These are phyloP conservation scores for Craterostigma plantagineum DNA, from an alignment of 257 asterid species.

Conservation along the genomic window DNA sequence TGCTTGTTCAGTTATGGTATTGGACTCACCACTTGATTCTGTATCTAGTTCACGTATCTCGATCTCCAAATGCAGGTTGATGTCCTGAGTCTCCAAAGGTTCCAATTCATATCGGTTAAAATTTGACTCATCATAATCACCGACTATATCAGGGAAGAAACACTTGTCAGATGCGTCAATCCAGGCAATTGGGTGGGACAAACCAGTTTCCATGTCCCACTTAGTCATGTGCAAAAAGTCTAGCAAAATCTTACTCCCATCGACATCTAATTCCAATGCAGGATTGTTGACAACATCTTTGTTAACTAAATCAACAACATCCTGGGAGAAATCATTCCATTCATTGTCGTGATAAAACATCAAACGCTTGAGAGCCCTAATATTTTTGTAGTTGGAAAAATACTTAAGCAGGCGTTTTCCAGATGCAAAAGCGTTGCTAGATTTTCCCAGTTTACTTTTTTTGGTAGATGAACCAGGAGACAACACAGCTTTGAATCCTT, in stretches of 20 bases:
- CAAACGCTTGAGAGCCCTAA: constrained; percentile 47
- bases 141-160: constrained; percentile 55
- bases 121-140: constrained; percentile 16
- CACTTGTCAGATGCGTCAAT: constrained; percentile 66
- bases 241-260: constrained; percentile 25
- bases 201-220: constrained; percentile 51
- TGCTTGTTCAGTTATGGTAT: constrained; percentile 24
- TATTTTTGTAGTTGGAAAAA: constrained; percentile 41
- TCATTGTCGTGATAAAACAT: constrained; percentile 49
- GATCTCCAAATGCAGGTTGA: constrained; percentile 62
- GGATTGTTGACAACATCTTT: constrained; percentile 38
- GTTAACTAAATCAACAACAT: constrained; percentile 32
- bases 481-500: constrained; percentile 25
- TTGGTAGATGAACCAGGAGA: constrained; percentile 19
- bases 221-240: constrained; percentile 63
- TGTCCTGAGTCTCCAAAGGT: constrained; percentile 23
- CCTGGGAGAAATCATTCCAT: constrained; percentile 66
- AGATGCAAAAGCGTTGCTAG: constrained; percentile 14
- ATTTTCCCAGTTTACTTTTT: constrained; percentile 36
- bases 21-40: constrained; percentile 66
- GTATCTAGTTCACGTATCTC: constrained; percentile 41
- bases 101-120: constrained; percentile 11
- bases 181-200: constrained; percentile 64
- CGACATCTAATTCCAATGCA: constrained; percentile 33
- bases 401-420: constrained; percentile 25